Base-by-base conservation (phyloP, 345 rosid genomes). In the Salix dunnii region DNA sequence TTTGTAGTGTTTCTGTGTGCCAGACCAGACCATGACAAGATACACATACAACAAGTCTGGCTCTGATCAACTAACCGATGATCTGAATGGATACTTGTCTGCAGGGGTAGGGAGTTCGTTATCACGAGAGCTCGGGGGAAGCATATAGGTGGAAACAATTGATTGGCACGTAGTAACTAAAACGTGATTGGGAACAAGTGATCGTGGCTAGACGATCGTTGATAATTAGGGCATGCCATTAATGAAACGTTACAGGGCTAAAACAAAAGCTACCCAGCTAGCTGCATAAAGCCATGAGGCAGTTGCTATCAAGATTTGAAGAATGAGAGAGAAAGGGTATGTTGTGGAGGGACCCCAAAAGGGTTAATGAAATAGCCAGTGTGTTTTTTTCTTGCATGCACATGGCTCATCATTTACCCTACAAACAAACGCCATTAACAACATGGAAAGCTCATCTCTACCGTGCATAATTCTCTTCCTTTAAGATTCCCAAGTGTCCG, bases 371-470 rank as follows among this genome's bases (percentile, higher is more conserved):
- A 65, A 74, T 74, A 31, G n/a, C 36, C 5, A 33, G 36, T 33
- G 36, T 64, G 70, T 18, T 28, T 6, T 13, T 23, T 21, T 62
- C n/a, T 30, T 46, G 70, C 62, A 69, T 14, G 9, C 77, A 48
- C 70, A 40, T 63, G 69, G 64, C 68, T 62, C 27, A 28, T 62
- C 76, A 43, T 74, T 43, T 74, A 62, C 40, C 68, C 69, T 42
- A 2, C 69, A 73, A 28, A 73, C 43, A 73, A 73, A 63, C 0
- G 0, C 36, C 40, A 51, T 72, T 36, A 40, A 33, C 48, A 63
- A 20, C 43, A 27, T 11, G 36, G 36, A 14, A 51, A 51, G 2
- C 58, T 20, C 58, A 20, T 51, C 21, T 51, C 58, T 20, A 6
- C 58, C 58, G 20, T 18, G n/a, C 58, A 51, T 18, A 51, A 0